Evolutionary conservation across 495 filamentous ascomycete genomes (phyloP), one percentile per base, ranked within the genome.

Genomic region (Thozetella sp.): DNA sequence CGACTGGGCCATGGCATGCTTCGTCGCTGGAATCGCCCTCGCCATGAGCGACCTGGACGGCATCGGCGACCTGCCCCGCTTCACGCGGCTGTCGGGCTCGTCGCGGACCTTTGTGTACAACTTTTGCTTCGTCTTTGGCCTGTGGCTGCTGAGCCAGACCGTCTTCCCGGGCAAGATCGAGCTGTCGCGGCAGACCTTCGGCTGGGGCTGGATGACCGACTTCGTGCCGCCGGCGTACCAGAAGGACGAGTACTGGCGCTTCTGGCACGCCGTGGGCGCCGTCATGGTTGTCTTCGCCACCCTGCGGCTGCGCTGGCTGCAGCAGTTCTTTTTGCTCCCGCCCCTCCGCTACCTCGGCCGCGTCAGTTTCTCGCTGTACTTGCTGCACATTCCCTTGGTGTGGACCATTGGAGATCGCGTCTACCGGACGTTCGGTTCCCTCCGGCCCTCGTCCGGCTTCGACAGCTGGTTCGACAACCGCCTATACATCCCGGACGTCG

Each of bases 1-100:
- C 22, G 3, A 25, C 13, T 54, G 52, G 54, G 63, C 70, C 26
- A 80, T 80, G 76, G 75, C 74, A 0, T 77, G 78, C 57, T 80
- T 80, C 62, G 64, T 80, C 4, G 72, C 70, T 24, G 75, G 64
- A 0, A 65, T 72, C 51, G 62, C 66, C 2, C 52, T 54, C 11
- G 43, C 43, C 9, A 48, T 48, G 52, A 54, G 25, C 25, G 25
- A 26, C 25, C 23, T 34, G 24, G 52, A 54, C 10, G 25, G 25
- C 6, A 6, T 34, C 13, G 52, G 27, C 52, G 25, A 25, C 23
- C 2, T 34, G 24, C 27, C 27, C 22, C 23, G 25, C 23, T 6
- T 34, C 52, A 12, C 10, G 3, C 52, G 27, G 25, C 52, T 54
- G 10, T 54, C 52, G 2, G 25, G 13, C n/a, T 15, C 13, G 1